A percentile compares a stretch with the other conserved stretches of the same genome.
Evolutionary conservation across 768 basidiomycete genomes (phyloP).

Genomic region (Trametes sanguinea): DNA sequence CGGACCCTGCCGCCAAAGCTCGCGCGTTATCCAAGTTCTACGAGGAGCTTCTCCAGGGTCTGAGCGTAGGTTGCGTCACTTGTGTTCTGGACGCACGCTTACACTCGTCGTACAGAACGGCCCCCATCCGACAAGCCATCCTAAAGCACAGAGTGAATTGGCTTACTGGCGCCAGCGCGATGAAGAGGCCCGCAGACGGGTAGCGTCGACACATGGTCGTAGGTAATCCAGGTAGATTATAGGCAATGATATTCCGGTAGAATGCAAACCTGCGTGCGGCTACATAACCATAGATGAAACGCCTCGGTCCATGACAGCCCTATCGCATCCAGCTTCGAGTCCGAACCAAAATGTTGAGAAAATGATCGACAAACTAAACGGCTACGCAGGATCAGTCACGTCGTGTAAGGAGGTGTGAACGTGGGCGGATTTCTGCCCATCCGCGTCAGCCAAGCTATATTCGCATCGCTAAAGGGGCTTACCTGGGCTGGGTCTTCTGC

Average conservation of each 20-base stretch:
- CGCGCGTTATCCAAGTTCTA: slow-evolving; percentile 74
- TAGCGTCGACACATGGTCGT: slow-evolving; percentile 26
- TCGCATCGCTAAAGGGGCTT: slow-evolving; percentile 6
- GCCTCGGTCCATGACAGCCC: slow-evolving; percentile 5
- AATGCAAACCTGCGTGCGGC: slow-evolving; percentile 1
- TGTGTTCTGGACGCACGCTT: background rate
- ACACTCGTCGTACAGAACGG: slow-evolving; percentile 48
- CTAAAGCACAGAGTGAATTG: slow-evolving; percentile 84
- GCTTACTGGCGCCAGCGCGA: slow-evolving; percentile 86
- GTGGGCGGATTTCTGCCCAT: slow-evolving; percentile 21
- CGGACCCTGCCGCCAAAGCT: slow-evolving; percentile 60
- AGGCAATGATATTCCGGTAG: slow-evolving; percentile 3
- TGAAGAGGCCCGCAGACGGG: slow-evolving; percentile 63
- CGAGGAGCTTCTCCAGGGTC: slow-evolving; percentile 70
- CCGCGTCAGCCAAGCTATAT: background rate
- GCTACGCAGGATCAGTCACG: slow-evolving; percentile 19
- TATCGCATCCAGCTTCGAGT: background rate
- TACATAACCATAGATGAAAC: background rate
- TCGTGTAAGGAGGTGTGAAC: slow-evolving; percentile 38
- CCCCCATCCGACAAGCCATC: slow-evolving; percentile 71
- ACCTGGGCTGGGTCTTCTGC: slow-evolving; percentile 49
- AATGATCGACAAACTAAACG: background rate
- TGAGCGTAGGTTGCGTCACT: slow-evolving; percentile 58
- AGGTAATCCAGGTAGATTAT: slow-evolving; percentile 6
- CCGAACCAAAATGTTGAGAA: background rate